Evolutionary conservation across 352 stramenopile species (phyloP).

Genomic region (Pilasporangium apinafurcum): DNA sequence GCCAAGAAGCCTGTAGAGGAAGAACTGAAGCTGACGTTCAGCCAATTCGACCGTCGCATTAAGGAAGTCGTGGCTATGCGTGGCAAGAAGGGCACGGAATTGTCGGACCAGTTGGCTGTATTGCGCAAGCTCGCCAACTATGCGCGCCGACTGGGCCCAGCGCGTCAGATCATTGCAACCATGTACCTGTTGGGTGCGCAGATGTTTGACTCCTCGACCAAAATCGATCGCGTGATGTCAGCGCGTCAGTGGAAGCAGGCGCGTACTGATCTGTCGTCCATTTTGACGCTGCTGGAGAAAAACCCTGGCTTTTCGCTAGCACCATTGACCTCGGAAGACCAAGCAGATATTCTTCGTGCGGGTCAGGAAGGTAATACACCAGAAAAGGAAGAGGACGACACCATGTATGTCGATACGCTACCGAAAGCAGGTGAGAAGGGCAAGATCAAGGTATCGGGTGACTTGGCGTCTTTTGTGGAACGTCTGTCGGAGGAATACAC

Average conservation of each 20-base stretch:
- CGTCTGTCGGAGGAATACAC: conserved; percentile 97
- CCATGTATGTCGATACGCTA: conserved; percentile 73
- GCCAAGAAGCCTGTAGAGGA: conserved; percentile 64
- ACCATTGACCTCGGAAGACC: conserved; percentile 72
- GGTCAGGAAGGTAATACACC: conserved; percentile 59
- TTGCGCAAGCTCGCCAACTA: conserved; percentile 82
- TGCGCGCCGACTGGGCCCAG: conserved; percentile 62
- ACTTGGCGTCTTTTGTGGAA: conserved; percentile 86
- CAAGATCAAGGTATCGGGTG: conserved; percentile 85
- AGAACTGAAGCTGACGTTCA: conserved; percentile 72
- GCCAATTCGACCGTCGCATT: conserved; percentile 78
- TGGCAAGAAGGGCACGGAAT: conserved; percentile 78
- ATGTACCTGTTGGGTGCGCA: conserved; percentile 82
- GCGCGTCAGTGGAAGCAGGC: conserved; percentile 70
- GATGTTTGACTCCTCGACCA: conserved; percentile 77
- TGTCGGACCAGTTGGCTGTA: conserved; percentile 57
- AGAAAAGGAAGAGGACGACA: conserved; percentile 83
- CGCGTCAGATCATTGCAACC: conserved; percentile 64
- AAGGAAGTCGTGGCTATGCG: conserved; percentile 82
- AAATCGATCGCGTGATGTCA: conserved; percentile 86
- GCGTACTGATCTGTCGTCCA: conserved; percentile 50
- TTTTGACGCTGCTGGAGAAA: conserved; percentile 75
- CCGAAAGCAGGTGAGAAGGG: conserved; percentile 66
- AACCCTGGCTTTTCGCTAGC: conserved; percentile 76
- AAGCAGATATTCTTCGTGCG: conserved; percentile 76